Evolutionary conservation across 2,329 filamentous ascomycete species (phyloP), one percentile per base, ranked within the genome.

Genomic region (Ceratocystis alfenasii): DNA sequence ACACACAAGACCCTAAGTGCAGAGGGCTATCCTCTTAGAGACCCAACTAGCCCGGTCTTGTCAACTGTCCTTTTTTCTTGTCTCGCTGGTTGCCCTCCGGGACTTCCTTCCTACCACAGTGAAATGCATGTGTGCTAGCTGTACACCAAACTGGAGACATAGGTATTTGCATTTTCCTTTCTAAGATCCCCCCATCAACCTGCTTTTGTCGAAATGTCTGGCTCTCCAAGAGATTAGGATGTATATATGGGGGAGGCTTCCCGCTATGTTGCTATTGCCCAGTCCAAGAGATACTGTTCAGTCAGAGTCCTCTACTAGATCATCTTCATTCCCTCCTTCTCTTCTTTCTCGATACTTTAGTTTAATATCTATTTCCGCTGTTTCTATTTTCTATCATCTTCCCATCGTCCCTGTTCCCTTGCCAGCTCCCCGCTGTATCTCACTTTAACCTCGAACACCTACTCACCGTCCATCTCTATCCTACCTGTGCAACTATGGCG

Each of bases 401-500:
- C 2, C 20, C 7, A 45, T 46, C 3, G 4, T 62, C 20, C 3
- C 45, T 15, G 15, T 44, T 12, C 25, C 5, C 17, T 33, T 62
- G 33, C 7, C 12, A n/a, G 20, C 15, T 62, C 30, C 8, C 2
- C 20, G 17, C 33, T 28, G n/a, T 2, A 22, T 61, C 57, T 12
- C 10, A 2, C 57, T 61, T 33, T 5, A 25, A 45, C 36, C 45
- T 22, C 22, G 36, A 41, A 41, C 36, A 41, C 17, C 10, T 45
- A 25, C 5, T 45, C 17, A 7, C 44, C 25, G 12, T 44, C 44
- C 28, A 3, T 22, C 45, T 36, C 45, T 45, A 36, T 46, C 22
- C 15, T 45, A n/a, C 8, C 12, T 7, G 12, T 45, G n/a, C 61
- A 63, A 65, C 46, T 63, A 67, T 67, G 66, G 66, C 66, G 36